Evolutionary conservation across 257 asterid genomes (phyloP), one percentile per base, ranked within the genome.

Genomic region (Pogostemon cablin): DNA sequence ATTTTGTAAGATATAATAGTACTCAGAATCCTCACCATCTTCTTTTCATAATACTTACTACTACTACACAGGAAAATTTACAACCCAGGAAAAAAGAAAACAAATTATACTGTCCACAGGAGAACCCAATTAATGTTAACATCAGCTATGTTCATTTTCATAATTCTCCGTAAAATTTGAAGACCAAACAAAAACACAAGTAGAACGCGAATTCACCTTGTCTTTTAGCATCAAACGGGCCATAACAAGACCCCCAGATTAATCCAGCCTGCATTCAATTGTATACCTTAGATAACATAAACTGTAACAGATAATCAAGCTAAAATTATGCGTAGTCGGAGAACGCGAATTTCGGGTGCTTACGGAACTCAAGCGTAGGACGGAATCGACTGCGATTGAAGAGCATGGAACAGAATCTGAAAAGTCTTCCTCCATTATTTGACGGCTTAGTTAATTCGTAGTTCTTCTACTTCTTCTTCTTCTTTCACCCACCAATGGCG

Each of bases 201-300:
- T 39, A 48, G 65, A 49, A 2, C 5, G 2, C 62, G 9, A 44
- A 61, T 2, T 61, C 64, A 87, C 96, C 95, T 15, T 78, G 70
- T 62, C 78, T 80, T 59, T 40, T 71, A 68, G 98, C 90, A 54
- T 86, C 96, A 76, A 79, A 81, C 15, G 93, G 87, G 20, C 91
- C 95, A 10, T 69, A 50, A 75, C 95, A 92, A 49, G 86, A 80
- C n/a, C 98, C 97, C 98, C 96, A 92, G 17, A 92, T 75, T 37
- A 80, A 65, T 67, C 98, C 98, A 39, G 93, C 93, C 98, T 92
- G 86, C 86, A 73, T 66, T 43, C 4, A 43, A 44, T 35, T 60
- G 56, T 12, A 9, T 9, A 2, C n/a, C 11, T 17, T 20, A 54
- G 61, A 52, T 37, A 73, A 46, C 52, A 50, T 20, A 1, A 65